Evolutionary conservation across 257 asterid genomes (phyloP), one percentile per base, ranked within the genome.

Genomic region (Solanum medicagineum): DNA sequence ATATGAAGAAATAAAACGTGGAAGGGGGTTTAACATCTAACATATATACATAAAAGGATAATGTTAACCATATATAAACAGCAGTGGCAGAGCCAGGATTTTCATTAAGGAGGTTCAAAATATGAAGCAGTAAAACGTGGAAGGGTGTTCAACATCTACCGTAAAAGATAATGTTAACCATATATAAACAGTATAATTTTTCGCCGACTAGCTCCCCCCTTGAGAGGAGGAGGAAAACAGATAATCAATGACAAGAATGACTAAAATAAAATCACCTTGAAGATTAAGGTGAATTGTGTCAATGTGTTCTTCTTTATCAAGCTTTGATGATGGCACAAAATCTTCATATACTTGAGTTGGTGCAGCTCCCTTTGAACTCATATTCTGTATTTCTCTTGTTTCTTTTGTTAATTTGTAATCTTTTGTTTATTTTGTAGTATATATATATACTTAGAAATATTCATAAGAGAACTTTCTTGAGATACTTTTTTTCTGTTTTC

Each of bases 261-360:
- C 2, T 2, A 26, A 44, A 26, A 16, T 40, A 12, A 71, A 3
- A 73, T 6, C 69, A 93, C 98, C 98, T 2, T 94, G 93, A 45
- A 95, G 89, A 89, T 91, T 75, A 54, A 94, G 3, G 63, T 91
- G 86, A 85, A 94, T 87, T 42, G 93, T 94, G 88, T 90, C 91
- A 85, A 89, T 86, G 45, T 93, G 94, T 83, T 89, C 87, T 88
- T 88, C 97, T n/a, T 85, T 81, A 49, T 90, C 90, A 66, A 87
- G 22, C 51, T 94, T 94, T 44, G 85, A 84, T 45, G 85, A 7
- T 24, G 98, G 98, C 74, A 90, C 92, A 79, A 92, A 91, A n/a
- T 74, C 88, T 81, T 90, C 90, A 81, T 86, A 87, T 51, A 40
- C 75, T 75, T 65, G 77, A 75, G 77, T 55, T 62, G 81, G 45